These are phyloP conservation scores for Monilinia aucupariae DNA, from an alignment of 2,329 filamentous ascomycete species.

Conservation along the genomic window DNA sequence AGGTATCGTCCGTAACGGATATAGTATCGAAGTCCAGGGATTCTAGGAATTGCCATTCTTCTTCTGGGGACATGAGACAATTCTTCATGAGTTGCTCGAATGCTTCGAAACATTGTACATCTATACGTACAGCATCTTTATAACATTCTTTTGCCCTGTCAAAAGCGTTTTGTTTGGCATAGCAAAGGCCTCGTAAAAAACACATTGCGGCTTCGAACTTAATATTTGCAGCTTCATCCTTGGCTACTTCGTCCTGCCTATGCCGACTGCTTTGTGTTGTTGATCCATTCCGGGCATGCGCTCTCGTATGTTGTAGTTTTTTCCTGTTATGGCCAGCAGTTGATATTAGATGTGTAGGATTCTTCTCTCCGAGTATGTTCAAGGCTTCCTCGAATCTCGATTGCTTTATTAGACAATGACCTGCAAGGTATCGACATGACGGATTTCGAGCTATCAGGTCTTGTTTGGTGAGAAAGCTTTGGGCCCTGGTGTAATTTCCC, in stretches of 20 bases:
- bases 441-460: slow-evolving; percentile 76
- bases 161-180: slow-evolving; percentile 94
- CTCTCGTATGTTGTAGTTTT: slow-evolving; percentile 64
- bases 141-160: slow-evolving; percentile 97
- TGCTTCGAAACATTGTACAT: slow-evolving; percentile 96
- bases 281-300: slow-evolving; percentile 45
- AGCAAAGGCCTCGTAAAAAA: slow-evolving; percentile 87
- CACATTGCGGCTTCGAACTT: slow-evolving; percentile 97
- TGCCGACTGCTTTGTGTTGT: slow-evolving; percentile 39
- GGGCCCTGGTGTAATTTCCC: slow-evolving; percentile 88
- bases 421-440: slow-evolving; percentile 86
- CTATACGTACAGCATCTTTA: slow-evolving; percentile 93
- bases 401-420: slow-evolving; percentile 91
- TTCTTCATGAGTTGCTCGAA: slow-evolving; percentile 98
- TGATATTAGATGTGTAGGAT: slow-evolving; percentile 80
- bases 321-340: slow-evolving; percentile 55
- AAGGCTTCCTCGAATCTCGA: slow-evolving; percentile 85
- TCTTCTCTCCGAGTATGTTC: slow-evolving; percentile 79
- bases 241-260: slow-evolving; percentile 29
- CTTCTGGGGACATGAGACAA: slow-evolving; percentile 72
- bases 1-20: slow-evolving; percentile 56
- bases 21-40: slow-evolving; percentile 85
- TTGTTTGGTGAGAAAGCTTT: slow-evolving; percentile 77
- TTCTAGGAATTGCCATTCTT: slow-evolving; percentile 67
- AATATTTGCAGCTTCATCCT: slow-evolving; percentile 68